Conservation (phyloP, 257 asterid genomes). For the Solanum chaucha region DNA sequence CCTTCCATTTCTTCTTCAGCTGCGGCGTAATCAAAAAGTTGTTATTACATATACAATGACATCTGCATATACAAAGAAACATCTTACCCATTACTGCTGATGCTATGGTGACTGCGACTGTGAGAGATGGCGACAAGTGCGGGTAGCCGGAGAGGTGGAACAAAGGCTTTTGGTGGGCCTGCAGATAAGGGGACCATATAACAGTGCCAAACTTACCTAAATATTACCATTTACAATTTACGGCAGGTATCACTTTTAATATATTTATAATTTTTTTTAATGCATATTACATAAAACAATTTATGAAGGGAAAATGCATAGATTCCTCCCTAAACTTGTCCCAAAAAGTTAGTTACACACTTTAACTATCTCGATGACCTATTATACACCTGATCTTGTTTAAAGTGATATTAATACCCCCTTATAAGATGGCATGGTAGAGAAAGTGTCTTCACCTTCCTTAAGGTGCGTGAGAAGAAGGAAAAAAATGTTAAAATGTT, state of each 20-base stretch:
- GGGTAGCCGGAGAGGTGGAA: background rate
- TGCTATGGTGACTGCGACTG: background rate
- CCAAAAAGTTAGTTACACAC: too few relatives aligned
- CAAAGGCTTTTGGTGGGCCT: background rate
- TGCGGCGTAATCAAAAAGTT: background rate
- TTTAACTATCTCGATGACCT: too few relatives aligned
- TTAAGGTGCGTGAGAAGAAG: too few relatives aligned
- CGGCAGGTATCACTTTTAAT: too few relatives aligned
- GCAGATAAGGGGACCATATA: background rate
- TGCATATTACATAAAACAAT: background rate
- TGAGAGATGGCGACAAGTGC: background rate
- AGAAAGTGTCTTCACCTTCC: too few relatives aligned
- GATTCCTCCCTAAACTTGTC: too few relatives aligned
- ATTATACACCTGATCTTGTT: too few relatives aligned
- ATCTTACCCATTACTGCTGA: background rate
- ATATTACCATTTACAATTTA: background rate
- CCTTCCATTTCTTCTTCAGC: conserved; percentile 6
- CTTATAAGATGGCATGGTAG: too few relatives aligned
- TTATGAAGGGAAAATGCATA: too few relatives aligned
- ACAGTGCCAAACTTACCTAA: background rate
- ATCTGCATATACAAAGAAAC: background rate
- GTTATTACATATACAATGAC: background rate
- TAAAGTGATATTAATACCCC: too few relatives aligned
- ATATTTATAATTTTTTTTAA: too few relatives aligned
- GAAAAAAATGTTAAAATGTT: too few relatives aligned